phyloP scores from a whole-genome alignment of 2,329 filamentous ascomycete species.

The Alternaria atra region DNA sequence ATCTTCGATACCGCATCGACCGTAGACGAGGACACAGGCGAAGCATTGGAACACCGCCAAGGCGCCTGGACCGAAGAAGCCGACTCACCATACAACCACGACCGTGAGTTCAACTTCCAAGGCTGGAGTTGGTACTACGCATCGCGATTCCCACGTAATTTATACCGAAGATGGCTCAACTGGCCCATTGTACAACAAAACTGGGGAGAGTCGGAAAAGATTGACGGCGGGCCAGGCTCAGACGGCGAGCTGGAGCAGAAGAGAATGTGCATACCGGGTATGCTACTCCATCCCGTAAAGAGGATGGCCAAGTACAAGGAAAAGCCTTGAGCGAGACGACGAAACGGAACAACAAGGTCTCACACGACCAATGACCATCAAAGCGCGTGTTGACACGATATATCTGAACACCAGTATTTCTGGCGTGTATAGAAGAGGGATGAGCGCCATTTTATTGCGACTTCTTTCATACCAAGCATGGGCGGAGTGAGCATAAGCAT shows the following conservation, averaged over 20 bases:
- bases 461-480: neutral
- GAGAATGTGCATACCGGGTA: conserved; percentile 90
- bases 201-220: conserved; percentile 77
- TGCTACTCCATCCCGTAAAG: conserved; percentile 91
- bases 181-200: conserved; percentile 80
- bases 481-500: conserved; percentile 1
- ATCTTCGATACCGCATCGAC: conserved; percentile 72
- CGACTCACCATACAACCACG: conserved; percentile 60
- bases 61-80: conserved; percentile 56
- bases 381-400: conserved; percentile 1
- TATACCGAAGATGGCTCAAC: conserved; percentile 89
- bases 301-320: conserved; percentile 53
- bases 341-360: conserved; percentile 2
- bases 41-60: conserved; percentile 69
- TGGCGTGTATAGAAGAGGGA: neutral
- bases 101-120: conserved; percentile 86
- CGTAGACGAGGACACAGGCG: conserved; percentile 34
- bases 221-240: conserved; percentile 51
- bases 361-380: neutral
- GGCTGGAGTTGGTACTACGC: conserved; percentile 95
- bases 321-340: conserved; percentile 20
- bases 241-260: conserved; percentile 63
- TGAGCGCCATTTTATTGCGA: neutral
- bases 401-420: neutral
- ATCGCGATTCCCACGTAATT: conserved; percentile 78